phyloP scores from a whole-genome alignment of 306 rosid genomes.

The Pueraria montana region DNA sequence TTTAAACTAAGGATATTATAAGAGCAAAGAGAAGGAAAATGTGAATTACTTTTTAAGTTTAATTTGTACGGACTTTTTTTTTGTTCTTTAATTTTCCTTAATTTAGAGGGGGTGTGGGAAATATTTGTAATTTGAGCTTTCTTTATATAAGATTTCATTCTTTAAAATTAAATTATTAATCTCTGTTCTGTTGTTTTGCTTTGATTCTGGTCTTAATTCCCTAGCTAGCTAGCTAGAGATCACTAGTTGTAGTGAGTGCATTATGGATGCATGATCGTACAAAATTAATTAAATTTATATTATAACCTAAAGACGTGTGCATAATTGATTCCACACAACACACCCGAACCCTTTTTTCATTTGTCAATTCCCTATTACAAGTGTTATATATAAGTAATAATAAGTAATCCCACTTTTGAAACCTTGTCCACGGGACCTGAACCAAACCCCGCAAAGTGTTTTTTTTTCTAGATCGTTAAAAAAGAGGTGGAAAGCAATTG shows the following conservation, averaged over 20 bases:
- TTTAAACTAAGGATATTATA: slow-evolving; percentile 46
- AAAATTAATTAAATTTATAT: slow-evolving; percentile 27
- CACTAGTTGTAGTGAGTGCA: slow-evolving; percentile 47
- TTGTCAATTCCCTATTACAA: slow-evolving; percentile 39
- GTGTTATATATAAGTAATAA: slow-evolving; percentile 32
- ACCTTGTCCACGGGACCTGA: slow-evolving; percentile 86
- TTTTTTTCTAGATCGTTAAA: slow-evolving; percentile 69
- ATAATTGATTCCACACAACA: slow-evolving; percentile 71
- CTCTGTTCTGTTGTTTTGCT: not conserved
- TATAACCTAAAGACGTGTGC: slow-evolving; percentile 45
- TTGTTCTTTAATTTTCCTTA: slow-evolving; percentile 40
- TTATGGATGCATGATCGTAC: slow-evolving; percentile 54
- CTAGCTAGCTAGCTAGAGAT: slow-evolving; percentile 13
- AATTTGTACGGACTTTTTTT: slow-evolving; percentile 43
- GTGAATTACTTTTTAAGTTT: slow-evolving; percentile 58
- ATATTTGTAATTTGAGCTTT: slow-evolving; percentile 63
- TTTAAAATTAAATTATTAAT: slow-evolving; percentile 57
- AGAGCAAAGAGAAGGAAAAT: slow-evolving; percentile 47
- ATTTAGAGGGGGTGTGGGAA: slow-evolving; percentile 57
- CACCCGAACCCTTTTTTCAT: slow-evolving; percentile 13
- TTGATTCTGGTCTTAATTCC: slow-evolving; percentile 42
- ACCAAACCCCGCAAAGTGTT: slow-evolving; percentile 55
- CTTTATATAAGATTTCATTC: slow-evolving; percentile 58
- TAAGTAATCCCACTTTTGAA: slow-evolving; percentile 53
- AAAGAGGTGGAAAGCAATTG: slow-evolving; percentile 48